Evolutionary conservation across 441 rosid species (phyloP), one percentile per base, ranked within the genome.

Genomic region (Brassica balearica): DNA sequence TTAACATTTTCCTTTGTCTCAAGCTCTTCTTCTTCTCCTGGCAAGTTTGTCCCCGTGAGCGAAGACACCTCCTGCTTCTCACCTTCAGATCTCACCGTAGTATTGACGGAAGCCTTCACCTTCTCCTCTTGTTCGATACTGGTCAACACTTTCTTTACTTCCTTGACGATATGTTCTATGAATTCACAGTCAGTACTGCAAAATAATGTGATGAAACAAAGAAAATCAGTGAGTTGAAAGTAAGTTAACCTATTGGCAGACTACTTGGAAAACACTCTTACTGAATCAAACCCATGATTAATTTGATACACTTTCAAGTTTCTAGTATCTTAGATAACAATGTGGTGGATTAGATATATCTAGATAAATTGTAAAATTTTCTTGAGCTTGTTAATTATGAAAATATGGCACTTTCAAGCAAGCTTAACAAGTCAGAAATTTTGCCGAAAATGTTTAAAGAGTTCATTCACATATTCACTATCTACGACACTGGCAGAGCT

Each of bases 141-240:
- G 2, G 25, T 23, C 17, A 73, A 51, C 51, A 51, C 70, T 73
- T n/a, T 73, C 63, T 73, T 51, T 14, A 73, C 77, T 51, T 64
- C 70, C 62, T 64, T 53, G 48, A 73, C 77, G 4, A 73, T 64
- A 14, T 51, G 14, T 11, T 73, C 15, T 1, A 64, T 6, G 60
- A 73, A 73, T 0, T 48, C 53, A 7, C 0, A 4, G 22, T 73
- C 70, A n/a, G 7, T 34, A 51, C 70, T 73, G 29, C 69, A 46
- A 63, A 62, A 73, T 1, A 41, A 0, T 5, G 69, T 41, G 27
- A 25, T 22, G 6, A 41, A 41, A 65, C 64, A 59, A 59, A 59
- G 6, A 58, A 10, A 10, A 20, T 22, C 15, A 59, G 15, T 22
- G 32, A 59, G 15, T 22, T 22, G 32, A 59, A 58, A 58, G 62